Evolutionary conservation across 768 basidiomycete genomes (phyloP), one percentile per base, ranked within the genome.

Genomic region (Mycena haematopus): DNA sequence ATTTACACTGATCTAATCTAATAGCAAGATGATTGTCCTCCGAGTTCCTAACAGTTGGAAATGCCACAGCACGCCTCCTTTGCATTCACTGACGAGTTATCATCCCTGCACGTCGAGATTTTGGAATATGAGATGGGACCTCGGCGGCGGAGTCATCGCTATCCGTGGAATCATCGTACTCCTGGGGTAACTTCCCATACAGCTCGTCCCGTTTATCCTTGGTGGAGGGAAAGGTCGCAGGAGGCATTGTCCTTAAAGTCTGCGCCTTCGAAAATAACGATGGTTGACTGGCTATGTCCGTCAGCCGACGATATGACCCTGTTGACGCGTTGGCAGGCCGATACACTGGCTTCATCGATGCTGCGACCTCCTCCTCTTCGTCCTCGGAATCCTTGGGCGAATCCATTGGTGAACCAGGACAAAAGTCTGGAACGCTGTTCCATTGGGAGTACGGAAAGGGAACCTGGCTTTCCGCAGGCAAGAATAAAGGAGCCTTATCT

Each of bases 121-220:
- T 78, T 31, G 89, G 89, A 59, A 91, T 89, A 71, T 90, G 89
- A n/a, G 82, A 86, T 45, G 62, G 68, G 25, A 70, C 67, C 45
- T 71, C 70, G 42, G 66, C 73, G 42, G 76, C 82, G 0, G 79
- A 78, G 1, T 69, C 69, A 21, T 76, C 78, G 10, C 75, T 75
- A 40, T 81, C 82, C 5, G 27, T 58, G 11, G 84, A 81, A 44
- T 74, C 75, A 21, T 77, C 74, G 54, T 73, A 74, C n/a, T 71
- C 67, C 31, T 73, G 71, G 25, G 66, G 69, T 50, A 52, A 22
- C 35, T 69, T 67, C 24, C 80, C 78, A 70, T 82, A 80, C 69
- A 81, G 56, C 61, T 80, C 77, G 29, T 65, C 72, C 31, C 72
- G 60, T 52, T 74, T 75, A 44, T 74, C 69, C 24, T 70, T 73